Evolutionary conservation across 1,284 basidiomycete genomes (phyloP), one percentile per base, ranked within the genome.

Genomic region (Agroathelia rolfsii): DNA sequence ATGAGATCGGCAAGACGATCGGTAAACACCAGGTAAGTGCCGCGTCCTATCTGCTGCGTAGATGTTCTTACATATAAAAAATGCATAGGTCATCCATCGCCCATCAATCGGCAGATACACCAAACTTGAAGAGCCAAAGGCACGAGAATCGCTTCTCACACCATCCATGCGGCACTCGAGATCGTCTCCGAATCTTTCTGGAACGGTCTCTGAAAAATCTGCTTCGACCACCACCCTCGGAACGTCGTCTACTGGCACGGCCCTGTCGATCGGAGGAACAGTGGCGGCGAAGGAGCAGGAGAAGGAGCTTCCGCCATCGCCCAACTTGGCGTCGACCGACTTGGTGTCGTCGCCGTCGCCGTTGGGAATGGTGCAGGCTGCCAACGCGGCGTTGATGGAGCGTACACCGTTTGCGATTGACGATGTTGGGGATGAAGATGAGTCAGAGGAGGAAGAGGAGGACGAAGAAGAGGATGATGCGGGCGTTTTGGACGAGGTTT

Each of bases 361-460:
- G 6, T 61, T 74, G 53, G 63, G 66, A 21, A 74, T 82, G 57
- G 69, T 92, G 27, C 70, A 83, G 36, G 82, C 78, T 1, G 85
- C 84, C 14, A 84, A 79, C 39, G 79, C 83, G 30, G 84, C 84
- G 6, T 64, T 92, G 27, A 80, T 92, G 77, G 84, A 93, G 50
- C 65, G 92, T 30, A 88, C 86, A 22, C 80, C 83, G 41, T 96
- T 95, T 54, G 88, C 88, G 2, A 94, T 95, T 44, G 92, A 96
- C 50, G 86, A 90, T 53, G 86, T 80, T 3, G 80, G 77, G 36
- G 85, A 89, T 43, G 83, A 80, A 10, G 81, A 86, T 28, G 81
- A 79, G 14, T 74, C 77, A 29, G 79, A 70, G 37, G 80, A 81
- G 43, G 64, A 73, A 16, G 76, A 76, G 33, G 69, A 74, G 11